Conservation (phyloP, 306 rosid species). For the Prinsepia uniflora region DNA sequence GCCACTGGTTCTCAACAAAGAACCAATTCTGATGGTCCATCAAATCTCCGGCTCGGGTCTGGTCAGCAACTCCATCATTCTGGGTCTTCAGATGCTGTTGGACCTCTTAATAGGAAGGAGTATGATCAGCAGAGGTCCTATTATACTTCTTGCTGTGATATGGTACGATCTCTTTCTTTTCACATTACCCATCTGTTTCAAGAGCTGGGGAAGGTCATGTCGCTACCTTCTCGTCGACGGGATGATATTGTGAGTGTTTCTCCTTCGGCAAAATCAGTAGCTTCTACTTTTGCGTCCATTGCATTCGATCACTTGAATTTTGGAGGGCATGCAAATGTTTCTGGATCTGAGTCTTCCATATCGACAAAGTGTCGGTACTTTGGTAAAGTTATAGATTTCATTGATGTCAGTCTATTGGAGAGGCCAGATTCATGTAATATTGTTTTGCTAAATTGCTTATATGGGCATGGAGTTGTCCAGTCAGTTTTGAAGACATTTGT, state of each 20-base stretch:
- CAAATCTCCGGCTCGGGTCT: conserved; percentile 47
- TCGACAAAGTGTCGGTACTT: conserved; percentile 83
- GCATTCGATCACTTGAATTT: conserved; percentile 81
- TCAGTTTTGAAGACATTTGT: conserved; percentile 92
- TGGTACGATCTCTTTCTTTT: conserved; percentile 88
- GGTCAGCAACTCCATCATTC: conserved; percentile 44
- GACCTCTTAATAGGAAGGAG: conserved; percentile 52
- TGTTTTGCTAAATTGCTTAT: conserved; percentile 78
- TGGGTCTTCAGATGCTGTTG: conserved; percentile 56
- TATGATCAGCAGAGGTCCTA: conserved; percentile 62
- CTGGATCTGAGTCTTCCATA: conserved; percentile 61
- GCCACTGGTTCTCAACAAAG: conserved; percentile 64
- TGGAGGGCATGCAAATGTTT: conserved; percentile 54
- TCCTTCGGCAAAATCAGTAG: conserved; percentile 76
- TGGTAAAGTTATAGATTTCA: conserved; percentile 86
- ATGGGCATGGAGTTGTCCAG: conserved; percentile 82
- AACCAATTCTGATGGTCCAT: conserved; percentile 45
- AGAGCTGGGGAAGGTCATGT: conserved; percentile 89
- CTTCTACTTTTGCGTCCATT: conserved; percentile 74
- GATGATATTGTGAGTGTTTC: conserved; percentile 76
- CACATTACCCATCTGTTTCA: conserved; percentile 90
- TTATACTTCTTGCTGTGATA: conserved; percentile 74
- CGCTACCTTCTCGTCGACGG: conserved; percentile 88
- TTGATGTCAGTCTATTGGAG: conserved; percentile 80
- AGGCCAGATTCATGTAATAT: conserved; percentile 90